A percentile compares a stretch with the other conserved stretches of the same genome.
These are phyloP conservation scores for Monosporascus sp. DNA, from an alignment of 2,329 filamentous ascomycete genomes.

Conservation along the genomic window DNA sequence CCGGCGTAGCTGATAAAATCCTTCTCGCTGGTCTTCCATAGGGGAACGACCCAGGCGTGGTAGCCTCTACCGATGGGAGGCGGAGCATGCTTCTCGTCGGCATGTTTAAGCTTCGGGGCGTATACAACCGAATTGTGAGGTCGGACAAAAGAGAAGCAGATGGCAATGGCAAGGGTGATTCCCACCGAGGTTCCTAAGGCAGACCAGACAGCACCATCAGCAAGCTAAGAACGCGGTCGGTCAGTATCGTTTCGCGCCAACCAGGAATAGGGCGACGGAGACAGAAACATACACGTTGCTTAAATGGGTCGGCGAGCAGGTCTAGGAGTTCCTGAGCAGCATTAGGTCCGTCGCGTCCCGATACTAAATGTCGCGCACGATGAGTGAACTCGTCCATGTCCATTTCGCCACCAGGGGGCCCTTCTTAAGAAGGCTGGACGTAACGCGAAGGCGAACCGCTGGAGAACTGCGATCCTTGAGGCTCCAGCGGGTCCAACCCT, in stretches of 20 bases:
- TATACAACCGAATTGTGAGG: constrained; percentile 92
- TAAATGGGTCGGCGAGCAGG: constrained; percentile 47
- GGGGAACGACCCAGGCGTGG: constrained; percentile 78
- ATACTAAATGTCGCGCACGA: constrained; percentile 8
- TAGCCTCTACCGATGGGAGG: constrained; percentile 81
- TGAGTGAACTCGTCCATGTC: constrained; percentile 12
- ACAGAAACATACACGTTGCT: constrained; percentile 33
- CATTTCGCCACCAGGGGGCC: constrained; percentile 2
- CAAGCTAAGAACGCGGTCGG: constrained; percentile 29
- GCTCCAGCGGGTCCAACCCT: not conserved
- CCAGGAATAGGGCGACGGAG: not conserved
- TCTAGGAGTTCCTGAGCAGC: constrained; percentile 40
- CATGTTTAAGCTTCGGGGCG: constrained; percentile 87
- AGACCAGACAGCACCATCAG: constrained; percentile 63
- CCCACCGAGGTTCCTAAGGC: constrained; percentile 76
- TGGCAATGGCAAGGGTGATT: constrained; percentile 65
- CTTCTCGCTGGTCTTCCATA: constrained; percentile 72
- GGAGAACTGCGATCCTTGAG: not conserved
- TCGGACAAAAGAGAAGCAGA: constrained; percentile 82
- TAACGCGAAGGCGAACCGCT: not conserved
- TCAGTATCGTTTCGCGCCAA: constrained; percentile 1
- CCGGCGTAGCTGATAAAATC: constrained; percentile 77
- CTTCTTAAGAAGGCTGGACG: not conserved
- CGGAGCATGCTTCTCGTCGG: constrained; percentile 83
- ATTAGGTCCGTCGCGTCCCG: constrained; percentile 14